phyloP scores from a whole-genome alignment of 257 asterid genomes.

The Gardenia jasminoides region DNA sequence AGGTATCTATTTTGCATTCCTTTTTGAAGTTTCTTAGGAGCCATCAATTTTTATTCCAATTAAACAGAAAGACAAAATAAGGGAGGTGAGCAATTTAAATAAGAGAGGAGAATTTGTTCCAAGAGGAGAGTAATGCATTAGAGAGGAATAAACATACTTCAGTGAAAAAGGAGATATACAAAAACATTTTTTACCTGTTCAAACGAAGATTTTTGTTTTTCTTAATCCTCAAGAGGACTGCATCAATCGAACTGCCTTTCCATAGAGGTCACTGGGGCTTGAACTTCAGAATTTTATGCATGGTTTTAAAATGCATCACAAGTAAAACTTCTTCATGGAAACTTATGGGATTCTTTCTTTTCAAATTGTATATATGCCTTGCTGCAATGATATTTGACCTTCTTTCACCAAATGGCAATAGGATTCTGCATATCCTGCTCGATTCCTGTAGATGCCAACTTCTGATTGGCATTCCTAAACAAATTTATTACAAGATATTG shows the following conservation, averaged over 20 bases:
- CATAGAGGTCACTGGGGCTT: background rate
- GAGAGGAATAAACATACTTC: too few species aligned
- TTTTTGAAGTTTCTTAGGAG: conserved; percentile 12
- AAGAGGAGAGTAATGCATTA: background rate
- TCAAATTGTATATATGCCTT: background rate
- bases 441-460: too few species aligned
- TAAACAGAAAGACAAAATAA: background rate
- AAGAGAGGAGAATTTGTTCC: background rate
- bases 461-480: background rate
- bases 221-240: background rate
- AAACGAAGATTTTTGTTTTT: background rate
- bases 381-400: background rate
- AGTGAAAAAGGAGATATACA: background rate
- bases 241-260: background rate
- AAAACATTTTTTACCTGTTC: background rate
- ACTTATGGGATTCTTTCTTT: background rate
- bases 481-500: background rate
- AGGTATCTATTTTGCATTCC: conserved; percentile 46
- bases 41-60: conserved; percentile 7
- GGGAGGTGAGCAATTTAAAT: background rate
- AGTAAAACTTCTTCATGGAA: too few species aligned
- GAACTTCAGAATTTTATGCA: background rate
- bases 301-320: background rate
- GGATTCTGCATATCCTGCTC: background rate
- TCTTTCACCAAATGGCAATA: background rate